A percentile compares a stretch with the other conserved stretches of the same genome.
Conservation (phyloP, 129 eudicot genomes). For the Escallonia rubra region DNA sequence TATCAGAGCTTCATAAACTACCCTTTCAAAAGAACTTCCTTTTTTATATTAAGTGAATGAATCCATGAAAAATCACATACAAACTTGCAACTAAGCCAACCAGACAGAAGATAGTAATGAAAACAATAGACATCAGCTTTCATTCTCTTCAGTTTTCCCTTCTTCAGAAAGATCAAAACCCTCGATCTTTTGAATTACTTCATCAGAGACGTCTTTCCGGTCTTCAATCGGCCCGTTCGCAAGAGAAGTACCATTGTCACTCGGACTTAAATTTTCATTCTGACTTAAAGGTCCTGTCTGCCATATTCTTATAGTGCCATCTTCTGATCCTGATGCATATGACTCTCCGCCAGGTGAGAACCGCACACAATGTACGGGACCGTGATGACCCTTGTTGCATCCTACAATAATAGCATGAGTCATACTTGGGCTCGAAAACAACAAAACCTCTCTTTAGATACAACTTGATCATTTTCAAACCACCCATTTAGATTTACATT, state of each 20-base stretch:
- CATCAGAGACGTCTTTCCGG: slow-evolving; percentile 27
- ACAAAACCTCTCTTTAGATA: no score
- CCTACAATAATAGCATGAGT: slow-evolving; percentile 26
- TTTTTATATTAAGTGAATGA: no score
- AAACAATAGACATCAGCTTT: neutral
- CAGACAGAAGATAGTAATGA: neutral
- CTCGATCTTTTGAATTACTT: slow-evolving; percentile 48
- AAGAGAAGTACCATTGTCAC: slow-evolving; percentile 25
- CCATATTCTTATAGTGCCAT: slow-evolving; percentile 83
- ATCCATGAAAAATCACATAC: neutral
- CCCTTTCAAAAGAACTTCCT: no score
- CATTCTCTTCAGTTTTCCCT: slow-evolving; percentile 21
- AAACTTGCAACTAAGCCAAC: slow-evolving; percentile 3
- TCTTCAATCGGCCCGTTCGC: slow-evolving; percentile 36
- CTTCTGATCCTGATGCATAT: slow-evolving; percentile 80
- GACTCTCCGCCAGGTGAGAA: slow-evolving; percentile 79
- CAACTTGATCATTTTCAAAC: no score
- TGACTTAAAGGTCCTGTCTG: slow-evolving; percentile 46
- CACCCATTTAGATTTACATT: no score
- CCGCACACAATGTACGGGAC: slow-evolving; percentile 79
- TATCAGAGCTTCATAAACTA: no score
- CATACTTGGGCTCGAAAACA: no score
- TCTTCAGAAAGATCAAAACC: slow-evolving; percentile 35
- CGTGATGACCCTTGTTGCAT: slow-evolving; percentile 88
- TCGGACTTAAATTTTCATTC: slow-evolving; percentile 16